Base-by-base conservation (phyloP, 257 asterid species). In the Solanum lycopersicoides region DNA sequence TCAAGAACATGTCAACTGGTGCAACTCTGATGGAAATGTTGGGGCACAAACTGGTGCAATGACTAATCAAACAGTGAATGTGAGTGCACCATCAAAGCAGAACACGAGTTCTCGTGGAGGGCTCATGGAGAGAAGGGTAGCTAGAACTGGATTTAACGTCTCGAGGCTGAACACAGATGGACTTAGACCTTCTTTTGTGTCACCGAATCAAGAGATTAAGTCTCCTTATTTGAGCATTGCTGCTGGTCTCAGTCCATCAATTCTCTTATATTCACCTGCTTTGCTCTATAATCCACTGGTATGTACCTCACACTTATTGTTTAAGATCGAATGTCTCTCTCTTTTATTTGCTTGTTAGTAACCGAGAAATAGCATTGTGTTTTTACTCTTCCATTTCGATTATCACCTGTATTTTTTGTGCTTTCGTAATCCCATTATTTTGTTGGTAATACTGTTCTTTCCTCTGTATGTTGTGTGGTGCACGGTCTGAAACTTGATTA, bases 191-290 rank as follows among this genome's bases (percentile, higher is more conserved):
- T 79, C 91, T 32, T 91, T 89, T 79, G 88, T 91, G 50, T 91
- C 94, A 47, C 90, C 89, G 86, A 92, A 87, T 66, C 91, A 90
- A 60, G 95, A 90, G 63, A 91, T 89, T 53, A 91, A 53, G 80
- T 95, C 96, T 72, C 95, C 96, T 63, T 95, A 91, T 91, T 84
- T 95, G 88, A 93, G 94, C 10, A 93, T 95, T 85, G 93, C 97
- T 90, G 91, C 97, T 8, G 98, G 98, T 89, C 93, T 95, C 86
- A 96, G 98, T 91, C 98, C 98, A 10, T 89, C 98, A n/a, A 88
- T 91, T 63, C 93, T 95, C 88, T 94, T 96, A 10, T 97, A 96
- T 72, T 95, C 98, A 84, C 98, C 98, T 7, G 94, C 93, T 68
- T 92, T 95, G 86, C 88, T 95, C 89, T 86, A 94, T 5, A 92